Base-by-base conservation (phyloP, 2,329 filamentous ascomycete species). In the Fusarium hostae region DNA sequence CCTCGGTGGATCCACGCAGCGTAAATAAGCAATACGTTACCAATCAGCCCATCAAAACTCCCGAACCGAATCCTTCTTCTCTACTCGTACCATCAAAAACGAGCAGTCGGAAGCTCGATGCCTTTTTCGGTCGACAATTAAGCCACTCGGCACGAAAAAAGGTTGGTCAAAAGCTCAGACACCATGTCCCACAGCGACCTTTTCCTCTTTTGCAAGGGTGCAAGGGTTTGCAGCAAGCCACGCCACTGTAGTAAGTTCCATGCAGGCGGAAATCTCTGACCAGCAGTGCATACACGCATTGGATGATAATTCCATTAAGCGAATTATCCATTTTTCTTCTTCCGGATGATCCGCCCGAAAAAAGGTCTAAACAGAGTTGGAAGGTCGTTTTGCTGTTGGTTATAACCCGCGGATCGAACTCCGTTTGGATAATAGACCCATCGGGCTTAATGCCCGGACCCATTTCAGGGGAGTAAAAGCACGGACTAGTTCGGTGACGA, bases 321-420 rank as follows among this genome's bases (percentile, higher is more conserved):
- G 28, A 24, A 32, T 50, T 50, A 32, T 7, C 13, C 22, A 22
- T 18, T 9, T 3, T 10, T 6, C 11, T 24, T 56, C 39, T 16
- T 16, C 39, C 39, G 39, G 39, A n/a, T 56, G 39, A 56, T 47
- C 52, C 9, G 18, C 39, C 52, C 52, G 39, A 34, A 9, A 26
- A 10, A 11, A 26, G 22, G 32, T 15, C 18, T 37, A 51, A 51
- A 47, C 52, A 32, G 16, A 55, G 22, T 55, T 55, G 57, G 57
- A 59, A 41, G 57, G 35, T 35, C 47, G 34, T 22, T 58, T 58
- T 58, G 26, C 47, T 52, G 13, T 32, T 39, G 56, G 13, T 32
- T 39, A 44, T 22, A 15, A 40, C 47, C n/a, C 47, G 9, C 47
- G 47, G 57, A 55, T 55, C 57, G 57, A 59, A 41, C 57, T 55